Evolutionary conservation across 345 rosid species (phyloP), one percentile per base, ranked within the genome.

Genomic region (Gossypium turneri): DNA sequence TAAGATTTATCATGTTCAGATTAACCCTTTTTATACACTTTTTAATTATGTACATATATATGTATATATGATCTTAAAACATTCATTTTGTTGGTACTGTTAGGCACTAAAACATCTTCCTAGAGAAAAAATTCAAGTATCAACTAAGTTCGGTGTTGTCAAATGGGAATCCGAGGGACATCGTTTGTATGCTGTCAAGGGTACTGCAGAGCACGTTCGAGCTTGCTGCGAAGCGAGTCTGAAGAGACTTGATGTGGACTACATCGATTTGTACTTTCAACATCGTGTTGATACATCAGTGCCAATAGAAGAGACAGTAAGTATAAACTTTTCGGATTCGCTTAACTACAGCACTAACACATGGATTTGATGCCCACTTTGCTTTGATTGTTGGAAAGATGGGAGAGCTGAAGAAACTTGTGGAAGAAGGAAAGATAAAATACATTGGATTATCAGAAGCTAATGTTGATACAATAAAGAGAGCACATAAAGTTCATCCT

Each of bases 161-260:
- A 1, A 0, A 24, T 50, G 64, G 20, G 81, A 78, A 65, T 43
- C 51, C 9, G 63, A 70, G 13, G 62, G 62, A 19, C 79, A 53
- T 9, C n/a, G 12, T 6, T 64, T 67, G 47, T 17, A 74, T 69
- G 75, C 38, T 19, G 76, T 83, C 12, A 74, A 38, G 53, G 89
- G 89, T 24, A 72, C 52, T 52, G 85, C 88, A 56, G 80, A 80
- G 48, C 76, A 88, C 24, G 85, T 79, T n/a, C 60, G 87, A 27
- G 34, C 76, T 67, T 85, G 86, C 77, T 88, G 90, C 34, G 86
- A 85, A 83, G 84, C 86, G 44, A 86, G 86, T 75, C 85, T 85
- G 9, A 76, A 71, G 74, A 75, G 81, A 44, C 90, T 88, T 58
- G 84, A 50, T 22, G 80, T 81, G 57, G 84, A 84, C 59, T 83